Evolutionary conservation across 768 basidiomycete genomes (phyloP), one percentile per base, ranked within the genome.

Genomic region (Crassisporium funariophilum): DNA sequence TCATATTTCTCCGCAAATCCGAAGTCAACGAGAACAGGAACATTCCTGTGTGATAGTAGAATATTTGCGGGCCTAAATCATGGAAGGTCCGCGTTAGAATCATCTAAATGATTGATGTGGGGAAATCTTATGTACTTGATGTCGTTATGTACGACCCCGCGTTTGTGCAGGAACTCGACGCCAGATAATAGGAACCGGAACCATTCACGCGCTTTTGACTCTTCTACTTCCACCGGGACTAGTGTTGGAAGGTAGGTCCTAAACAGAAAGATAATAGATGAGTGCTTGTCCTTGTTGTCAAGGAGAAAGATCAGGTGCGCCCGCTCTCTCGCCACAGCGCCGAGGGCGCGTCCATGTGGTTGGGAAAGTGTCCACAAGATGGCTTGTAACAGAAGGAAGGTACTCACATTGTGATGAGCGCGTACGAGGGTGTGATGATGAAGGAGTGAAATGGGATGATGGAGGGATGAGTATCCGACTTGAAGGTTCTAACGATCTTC

Each of bases 1-100:
- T 91, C 85, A 61, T 94, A 94, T 54, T 82, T 82, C 59, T 95
- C 90, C 2, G 95, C 92, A 57, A 98, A 99, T 1, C 97, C 95
- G 59, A 97, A 99, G 66, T 98, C 97, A 27, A 97, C 88, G 3
- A 98, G 79, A 3, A 97, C 88, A 1, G 93, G 91, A 1, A 93
- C 71, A 57, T 86, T 85, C 53, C 84, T 76, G 44, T 71, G 67
- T 1, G 89, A 88, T 36, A 99, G 74, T 2, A 99, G 78, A 55
- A 99, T 92, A 60, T 99, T 99, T 12, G 93, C 91, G 1, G 93
- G 93, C 58, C 91, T 95, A 53, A 29, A 35, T 12, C 15, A 44
- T 45, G 25, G 31, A 33, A 41, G 16, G 27, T 25, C 39, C 12
- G 39, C 24, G 24, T 33, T 35, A 9, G 44, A 52, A 41, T 3